These are phyloP conservation scores for Cladosporium velox DNA, from an alignment of 2,329 filamentous ascomycete species.

Conservation along the genomic window DNA sequence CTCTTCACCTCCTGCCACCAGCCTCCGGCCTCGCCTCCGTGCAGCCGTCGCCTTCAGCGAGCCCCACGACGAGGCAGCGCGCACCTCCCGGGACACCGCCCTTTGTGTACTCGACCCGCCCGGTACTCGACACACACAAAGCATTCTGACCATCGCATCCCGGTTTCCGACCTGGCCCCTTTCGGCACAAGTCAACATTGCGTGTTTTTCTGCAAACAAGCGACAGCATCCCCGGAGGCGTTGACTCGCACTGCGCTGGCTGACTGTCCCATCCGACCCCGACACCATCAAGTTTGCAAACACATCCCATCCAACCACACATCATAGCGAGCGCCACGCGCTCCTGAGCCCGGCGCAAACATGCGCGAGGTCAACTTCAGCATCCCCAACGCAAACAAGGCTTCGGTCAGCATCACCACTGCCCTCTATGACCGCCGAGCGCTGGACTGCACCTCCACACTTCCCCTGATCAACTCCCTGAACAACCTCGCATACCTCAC, in stretches of 20 bases:
- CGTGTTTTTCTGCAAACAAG: constrained; percentile 16
- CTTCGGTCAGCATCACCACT: constrained; percentile 96
- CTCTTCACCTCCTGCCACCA: neutral
- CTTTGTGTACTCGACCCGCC: constrained; percentile 17
- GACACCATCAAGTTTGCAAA: constrained; percentile 14
- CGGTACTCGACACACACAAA: constrained; percentile 18
- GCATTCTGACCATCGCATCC: neutral
- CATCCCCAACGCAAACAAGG: constrained; percentile 99
- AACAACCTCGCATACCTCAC: constrained; percentile 99
- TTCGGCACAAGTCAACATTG: neutral
- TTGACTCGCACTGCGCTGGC: constrained; percentile 14
- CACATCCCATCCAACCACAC: constrained; percentile 8
- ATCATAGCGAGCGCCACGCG: constrained; percentile 14
- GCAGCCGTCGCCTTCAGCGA: constrained; percentile 6
- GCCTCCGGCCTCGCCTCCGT: neutral
- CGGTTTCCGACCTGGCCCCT: neutral
- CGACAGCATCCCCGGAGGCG: neutral
- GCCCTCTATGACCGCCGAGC: constrained; percentile 96
- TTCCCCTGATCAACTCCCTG: constrained; percentile 97
- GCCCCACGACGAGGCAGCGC: constrained; percentile 14
- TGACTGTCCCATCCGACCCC: neutral
- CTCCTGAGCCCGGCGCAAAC: constrained; percentile 47
- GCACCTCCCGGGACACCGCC: constrained; percentile 14
- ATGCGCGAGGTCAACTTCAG: constrained; percentile 99
- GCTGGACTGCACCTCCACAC: constrained; percentile 95